Conservation (phyloP, 2,329 filamentous ascomycete genomes). For the Aureobasidium sp. region DNA sequence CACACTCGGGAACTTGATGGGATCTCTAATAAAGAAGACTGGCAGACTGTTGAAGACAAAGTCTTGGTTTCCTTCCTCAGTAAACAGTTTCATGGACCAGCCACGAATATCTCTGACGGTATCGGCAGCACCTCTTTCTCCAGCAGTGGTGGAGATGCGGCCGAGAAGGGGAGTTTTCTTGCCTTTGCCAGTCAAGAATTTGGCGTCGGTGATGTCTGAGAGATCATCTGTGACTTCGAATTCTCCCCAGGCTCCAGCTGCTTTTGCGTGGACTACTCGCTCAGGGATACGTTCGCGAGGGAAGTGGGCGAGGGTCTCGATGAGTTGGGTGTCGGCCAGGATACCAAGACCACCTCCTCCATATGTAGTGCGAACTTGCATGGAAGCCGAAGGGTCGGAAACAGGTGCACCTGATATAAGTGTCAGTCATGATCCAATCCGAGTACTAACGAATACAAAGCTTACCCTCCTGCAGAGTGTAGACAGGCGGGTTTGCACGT, state of each 20-base stretch:
- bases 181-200: conserved; percentile 47
- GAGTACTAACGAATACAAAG: too few species aligned
- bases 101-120: conserved; percentile 44
- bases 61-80: conserved; percentile 47
- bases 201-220: conserved; percentile 49
- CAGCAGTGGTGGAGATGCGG: conserved; percentile 42
- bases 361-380: conserved; percentile 6
- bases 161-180: conserved; percentile 47
- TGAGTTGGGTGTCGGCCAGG: conserved; percentile 54
- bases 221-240: conserved; percentile 57
- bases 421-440: background rate
- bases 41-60: conserved; percentile 41
- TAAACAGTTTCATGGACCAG: conserved; percentile 47
- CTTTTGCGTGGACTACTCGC: conserved; percentile 29
- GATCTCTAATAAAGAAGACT: conserved; percentile 40
- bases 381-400: conserved; percentile 5
- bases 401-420: background rate
- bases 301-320: conserved; percentile 54
- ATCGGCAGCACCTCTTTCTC: conserved; percentile 42
- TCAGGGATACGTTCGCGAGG: conserved; percentile 57
- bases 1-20: conserved; percentile 36
- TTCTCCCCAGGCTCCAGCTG: conserved; percentile 21
- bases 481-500: background rate
- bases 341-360: conserved; percentile 37
- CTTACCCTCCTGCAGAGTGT: conserved; percentile 11